Evolutionary conservation across 2,329 filamentous ascomycete genomes (phyloP), one percentile per base, ranked within the genome.

Genomic region (Tolypocladium endophyticum): DNA sequence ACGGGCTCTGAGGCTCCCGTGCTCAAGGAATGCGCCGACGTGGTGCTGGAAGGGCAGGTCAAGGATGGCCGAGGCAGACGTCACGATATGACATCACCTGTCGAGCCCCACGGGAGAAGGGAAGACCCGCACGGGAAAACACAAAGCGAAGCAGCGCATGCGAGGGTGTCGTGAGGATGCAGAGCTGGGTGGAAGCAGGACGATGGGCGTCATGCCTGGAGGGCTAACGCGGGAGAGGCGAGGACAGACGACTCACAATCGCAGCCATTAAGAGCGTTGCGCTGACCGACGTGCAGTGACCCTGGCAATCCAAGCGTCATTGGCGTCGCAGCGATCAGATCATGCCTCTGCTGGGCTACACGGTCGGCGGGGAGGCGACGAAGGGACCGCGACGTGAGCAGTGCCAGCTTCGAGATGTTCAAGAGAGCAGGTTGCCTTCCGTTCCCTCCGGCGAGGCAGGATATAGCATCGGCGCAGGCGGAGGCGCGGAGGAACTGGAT

Each of bases 231-330:
- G 53, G 39, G 39, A 30, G 33, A 38, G 30, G 35, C 3, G 56
- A 35, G 50, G 28, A 53, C 28, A 53, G 50, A 36, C 11, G 47
- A 66, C 71, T 73, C 63, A 73, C 71, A 66, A 73, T 67, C 59
- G 71, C 71, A 64, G 71, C 71, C 71, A 73, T 73, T 65, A 69
- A 67, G 66, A 63, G 60, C 63, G 62, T 65, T 64, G 63, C 36
- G 55, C 36, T n/a, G 50, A 9, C 28, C 8, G 28, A 33, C 47
- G 28, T 52, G 30, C 30, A 53, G 43, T 25, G 50, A 53, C 50
- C 20, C 50, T 33, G 18, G 50, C 50, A n/a, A 14, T 35, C 30
- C 50, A 35, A 35, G 18, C 50, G 50, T 53, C 50, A 53, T 35
- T 35, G 30, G 30, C 47, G 50, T 53, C 50, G 30, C 30, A n/a